A percentile compares a stretch with the other conserved stretches of the same genome.
Evolutionary conservation across 805 yeast species (phyloP).

Genomic region (Ogataea dorogensis): DNA sequence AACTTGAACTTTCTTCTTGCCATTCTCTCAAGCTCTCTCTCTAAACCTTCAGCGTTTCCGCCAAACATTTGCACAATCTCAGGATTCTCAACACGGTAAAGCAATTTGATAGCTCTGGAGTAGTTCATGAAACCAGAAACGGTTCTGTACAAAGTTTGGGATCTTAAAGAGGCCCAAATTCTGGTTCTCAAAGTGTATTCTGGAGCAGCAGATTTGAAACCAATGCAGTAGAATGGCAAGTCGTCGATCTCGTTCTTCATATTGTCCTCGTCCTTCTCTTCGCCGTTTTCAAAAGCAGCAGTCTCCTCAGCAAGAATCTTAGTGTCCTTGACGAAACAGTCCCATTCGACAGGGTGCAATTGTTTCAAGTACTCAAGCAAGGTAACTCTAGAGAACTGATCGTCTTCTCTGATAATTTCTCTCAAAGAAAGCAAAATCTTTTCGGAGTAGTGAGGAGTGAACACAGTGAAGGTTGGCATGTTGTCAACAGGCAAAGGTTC

Average conservation of each 20-base stretch:
- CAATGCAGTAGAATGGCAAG: slow-evolving; percentile 91
- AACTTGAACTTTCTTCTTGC: slow-evolving; percentile 81
- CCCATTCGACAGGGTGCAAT: slow-evolving; percentile 97
- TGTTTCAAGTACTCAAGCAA: slow-evolving; percentile 91
- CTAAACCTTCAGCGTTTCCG: slow-evolving; percentile 95
- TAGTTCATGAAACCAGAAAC: slow-evolving; percentile 98
- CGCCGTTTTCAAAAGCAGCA: slow-evolving; percentile 69
- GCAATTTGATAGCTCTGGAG: slow-evolving; percentile 89
- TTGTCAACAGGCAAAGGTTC: slow-evolving; percentile 99
- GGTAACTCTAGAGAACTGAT: slow-evolving; percentile 92
- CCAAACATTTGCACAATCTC: slow-evolving; percentile 97
- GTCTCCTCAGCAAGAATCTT: slow-evolving; percentile 93
- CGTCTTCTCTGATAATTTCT: slow-evolving; percentile 96
- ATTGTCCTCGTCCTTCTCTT: slow-evolving; percentile 60
- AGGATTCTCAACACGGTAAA: slow-evolving; percentile 93
- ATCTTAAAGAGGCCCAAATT: slow-evolving; percentile 97
- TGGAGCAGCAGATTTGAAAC: slow-evolving; percentile 97
- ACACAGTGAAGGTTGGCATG: slow-evolving; percentile 98
- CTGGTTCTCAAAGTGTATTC: slow-evolving; percentile 94
- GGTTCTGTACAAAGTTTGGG: slow-evolving; percentile 95
- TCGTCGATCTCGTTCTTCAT: slow-evolving; percentile 86
- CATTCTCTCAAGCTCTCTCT: slow-evolving; percentile 90
- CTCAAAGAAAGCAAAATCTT: slow-evolving; percentile 89
- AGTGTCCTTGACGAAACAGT: slow-evolving; percentile 93
- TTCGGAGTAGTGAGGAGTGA: slow-evolving; percentile 95